phyloP scores from a whole-genome alignment of 2,329 filamentous ascomycete species.

The Monosporascus sp. region DNA sequence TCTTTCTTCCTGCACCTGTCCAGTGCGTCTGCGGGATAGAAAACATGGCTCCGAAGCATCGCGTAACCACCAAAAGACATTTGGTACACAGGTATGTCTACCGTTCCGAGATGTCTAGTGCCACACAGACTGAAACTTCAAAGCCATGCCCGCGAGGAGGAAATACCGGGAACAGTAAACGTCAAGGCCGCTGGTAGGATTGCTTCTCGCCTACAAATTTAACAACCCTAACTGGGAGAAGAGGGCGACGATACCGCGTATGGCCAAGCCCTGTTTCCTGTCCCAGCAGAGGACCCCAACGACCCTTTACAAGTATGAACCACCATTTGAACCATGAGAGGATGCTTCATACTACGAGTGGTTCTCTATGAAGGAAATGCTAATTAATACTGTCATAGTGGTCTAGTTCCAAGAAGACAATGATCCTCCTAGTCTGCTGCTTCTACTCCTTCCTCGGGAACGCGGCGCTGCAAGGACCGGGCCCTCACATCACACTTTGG shows the following conservation, averaged over 20 bases:
- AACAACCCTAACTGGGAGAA: constrained; percentile 3
- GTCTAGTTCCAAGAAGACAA: constrained; percentile 48
- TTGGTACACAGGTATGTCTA: background rate
- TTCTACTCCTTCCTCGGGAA: constrained; percentile 55
- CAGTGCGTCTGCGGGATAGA: background rate
- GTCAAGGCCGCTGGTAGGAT: constrained; percentile 20
- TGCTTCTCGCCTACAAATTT: background rate
- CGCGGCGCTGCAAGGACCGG: constrained; percentile 48
- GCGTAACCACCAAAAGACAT: background rate
- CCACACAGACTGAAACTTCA: background rate
- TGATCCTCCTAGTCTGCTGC: constrained; percentile 49
- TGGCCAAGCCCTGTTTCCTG: constrained; percentile 22
- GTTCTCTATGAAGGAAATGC: background rate
- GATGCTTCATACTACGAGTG: too few relatives aligned
- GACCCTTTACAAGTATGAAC: constrained; percentile 19
- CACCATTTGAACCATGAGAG: too few relatives aligned
- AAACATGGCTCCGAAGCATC: background rate
- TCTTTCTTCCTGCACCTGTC: background rate
- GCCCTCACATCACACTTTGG: constrained; percentile 53
- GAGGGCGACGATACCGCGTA: constrained; percentile 24
- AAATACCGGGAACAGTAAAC: constrained; percentile 22
- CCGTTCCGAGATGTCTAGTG: background rate
- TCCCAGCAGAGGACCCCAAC: constrained; percentile 23
- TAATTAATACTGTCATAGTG: constrained; percentile 31
- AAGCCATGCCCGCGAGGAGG: constrained; percentile 24